Evolutionary conservation across 495 filamentous ascomycete genomes (phyloP).

Genomic region (Penicillium ucsense): DNA sequence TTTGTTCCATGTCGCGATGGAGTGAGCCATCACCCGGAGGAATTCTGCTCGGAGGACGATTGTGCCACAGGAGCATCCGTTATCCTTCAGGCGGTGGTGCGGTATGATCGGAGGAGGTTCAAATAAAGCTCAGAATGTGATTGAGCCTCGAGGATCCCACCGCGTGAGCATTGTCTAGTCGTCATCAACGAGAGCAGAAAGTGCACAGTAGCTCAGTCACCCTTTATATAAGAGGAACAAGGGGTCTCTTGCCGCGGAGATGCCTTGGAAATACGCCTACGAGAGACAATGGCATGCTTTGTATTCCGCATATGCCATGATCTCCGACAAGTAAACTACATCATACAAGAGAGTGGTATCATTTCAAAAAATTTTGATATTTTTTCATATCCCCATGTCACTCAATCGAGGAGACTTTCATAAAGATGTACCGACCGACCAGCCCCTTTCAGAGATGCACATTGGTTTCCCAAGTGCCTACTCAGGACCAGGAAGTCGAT

Average conservation of each 20-base stretch:
- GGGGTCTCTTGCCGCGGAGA: too few relatives aligned
- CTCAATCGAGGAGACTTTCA: constrained; percentile 9
- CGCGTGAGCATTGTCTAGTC: too few relatives aligned
- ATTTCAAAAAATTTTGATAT: constrained; percentile 17
- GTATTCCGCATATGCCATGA: constrained; percentile 25
- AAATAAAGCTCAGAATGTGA: constrained; percentile 1
- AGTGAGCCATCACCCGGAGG: constrained; percentile 54
- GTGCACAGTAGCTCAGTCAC: not conserved
- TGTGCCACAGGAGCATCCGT: constrained; percentile 55
- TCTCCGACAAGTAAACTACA: constrained; percentile 17
- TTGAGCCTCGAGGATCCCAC: not conserved
- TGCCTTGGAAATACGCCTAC: too few relatives aligned
- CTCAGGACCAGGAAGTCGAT: constrained; percentile 21
- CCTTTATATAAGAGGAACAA: too few relatives aligned
- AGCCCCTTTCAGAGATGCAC: constrained; percentile 18
- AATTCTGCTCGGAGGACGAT: constrained; percentile 51
- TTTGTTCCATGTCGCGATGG: constrained; percentile 59
- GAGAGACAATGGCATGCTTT: too few relatives aligned
- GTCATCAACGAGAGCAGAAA: not conserved
- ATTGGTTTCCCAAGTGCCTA: constrained; percentile 12
- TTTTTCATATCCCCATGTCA: constrained; percentile 19
- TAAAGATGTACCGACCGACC: constrained; percentile 14
- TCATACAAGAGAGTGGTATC: constrained; percentile 18
- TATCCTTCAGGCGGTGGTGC: constrained; percentile 49
- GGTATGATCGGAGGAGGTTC: constrained; percentile 46